A percentile compares a stretch with the other conserved stretches of the same genome.
Evolutionary conservation across 2,329 filamentous ascomycete species (phyloP).

Genomic region (Phialocephala subalpina): DNA sequence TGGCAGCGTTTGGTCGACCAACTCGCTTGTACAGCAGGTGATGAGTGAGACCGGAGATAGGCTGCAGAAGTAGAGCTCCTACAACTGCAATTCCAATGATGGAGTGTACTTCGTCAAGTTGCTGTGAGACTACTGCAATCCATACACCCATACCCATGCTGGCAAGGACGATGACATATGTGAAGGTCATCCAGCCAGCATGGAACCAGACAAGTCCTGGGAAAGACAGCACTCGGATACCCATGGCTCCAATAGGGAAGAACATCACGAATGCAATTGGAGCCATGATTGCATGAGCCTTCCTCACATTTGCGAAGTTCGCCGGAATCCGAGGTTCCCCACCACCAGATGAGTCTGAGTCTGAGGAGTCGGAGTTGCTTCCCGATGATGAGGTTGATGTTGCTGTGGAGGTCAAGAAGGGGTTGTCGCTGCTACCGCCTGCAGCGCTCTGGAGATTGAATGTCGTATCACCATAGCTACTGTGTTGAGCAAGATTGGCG

Average conservation of each 20-base stretch:
- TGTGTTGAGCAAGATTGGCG: conserved; percentile 54
- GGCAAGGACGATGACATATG: conserved; percentile 65
- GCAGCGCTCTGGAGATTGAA: conserved; percentile 57
- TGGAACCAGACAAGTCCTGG: conserved; percentile 53
- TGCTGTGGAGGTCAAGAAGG: conserved; percentile 30
- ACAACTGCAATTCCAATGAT: conserved; percentile 63
- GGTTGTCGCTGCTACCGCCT: conserved; percentile 50
- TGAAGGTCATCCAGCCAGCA: conserved; percentile 61
- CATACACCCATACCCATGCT: conserved; percentile 66
- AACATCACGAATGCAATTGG: conserved; percentile 63
- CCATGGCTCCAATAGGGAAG: conserved; percentile 66
- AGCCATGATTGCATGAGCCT: conserved; percentile 65
- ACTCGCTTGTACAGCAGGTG: conserved; percentile 57
- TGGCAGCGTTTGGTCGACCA: conserved; percentile 58
- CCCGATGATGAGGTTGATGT: conserved; percentile 18
- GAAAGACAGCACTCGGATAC: conserved; percentile 67
- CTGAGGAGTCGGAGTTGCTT: neutral
- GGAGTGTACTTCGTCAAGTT: conserved; percentile 52
- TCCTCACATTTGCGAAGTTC: conserved; percentile 21
- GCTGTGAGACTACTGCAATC: conserved; percentile 37
- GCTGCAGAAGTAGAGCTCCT: conserved; percentile 62
- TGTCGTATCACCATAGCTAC: conserved; percentile 49
- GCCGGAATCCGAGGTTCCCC: neutral
- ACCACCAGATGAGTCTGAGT: conserved; percentile 10
- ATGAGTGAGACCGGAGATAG: conserved; percentile 63